These are phyloP conservation scores for Vitis vinifera DNA, from an alignment of 164 flowering plant genomes.

Conservation along the genomic window DNA sequence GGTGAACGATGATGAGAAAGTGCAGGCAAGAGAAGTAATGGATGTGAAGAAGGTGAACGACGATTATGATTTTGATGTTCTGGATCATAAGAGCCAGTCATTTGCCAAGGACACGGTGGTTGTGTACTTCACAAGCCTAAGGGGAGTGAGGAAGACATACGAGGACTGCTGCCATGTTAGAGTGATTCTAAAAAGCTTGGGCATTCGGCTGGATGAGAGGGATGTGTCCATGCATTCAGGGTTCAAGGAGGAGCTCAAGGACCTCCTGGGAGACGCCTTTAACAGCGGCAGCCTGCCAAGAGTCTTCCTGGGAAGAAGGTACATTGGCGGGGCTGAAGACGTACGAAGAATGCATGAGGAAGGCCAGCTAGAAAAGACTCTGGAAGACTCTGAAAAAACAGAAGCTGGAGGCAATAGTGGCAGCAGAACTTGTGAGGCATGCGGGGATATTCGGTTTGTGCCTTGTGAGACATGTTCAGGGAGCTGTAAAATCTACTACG, in stretches of 20 bases:
- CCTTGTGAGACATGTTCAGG: conserved; percentile 87
- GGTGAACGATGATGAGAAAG: conserved; percentile 14
- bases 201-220: conserved; percentile 73
- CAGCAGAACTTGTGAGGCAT: conserved; percentile 57
- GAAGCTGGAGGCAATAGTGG: conserved; percentile 31
- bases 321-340: conserved; percentile 84
- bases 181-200: conserved; percentile 57
- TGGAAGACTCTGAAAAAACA: conserved; percentile 51
- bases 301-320: conserved; percentile 62
- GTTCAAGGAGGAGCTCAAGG: conserved; percentile 74
- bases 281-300: conserved; percentile 50
- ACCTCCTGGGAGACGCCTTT: conserved; percentile 47
- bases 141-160: conserved; percentile 91
- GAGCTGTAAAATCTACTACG: conserved; percentile 78
- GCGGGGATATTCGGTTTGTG: conserved; percentile 85
- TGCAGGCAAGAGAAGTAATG: not conserved
- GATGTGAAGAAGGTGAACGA: conserved; percentile 7
- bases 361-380: conserved; percentile 60
- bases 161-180: conserved; percentile 81
- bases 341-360: conserved; percentile 67
- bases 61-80: not conserved
- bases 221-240: conserved; percentile 91
- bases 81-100: conserved; percentile 8
- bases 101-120: conserved; percentile 52
- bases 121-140: conserved; percentile 76